phyloP scores from a whole-genome alignment of 202 grass and related monocot species.

The Saccharum hybrid region DNA sequence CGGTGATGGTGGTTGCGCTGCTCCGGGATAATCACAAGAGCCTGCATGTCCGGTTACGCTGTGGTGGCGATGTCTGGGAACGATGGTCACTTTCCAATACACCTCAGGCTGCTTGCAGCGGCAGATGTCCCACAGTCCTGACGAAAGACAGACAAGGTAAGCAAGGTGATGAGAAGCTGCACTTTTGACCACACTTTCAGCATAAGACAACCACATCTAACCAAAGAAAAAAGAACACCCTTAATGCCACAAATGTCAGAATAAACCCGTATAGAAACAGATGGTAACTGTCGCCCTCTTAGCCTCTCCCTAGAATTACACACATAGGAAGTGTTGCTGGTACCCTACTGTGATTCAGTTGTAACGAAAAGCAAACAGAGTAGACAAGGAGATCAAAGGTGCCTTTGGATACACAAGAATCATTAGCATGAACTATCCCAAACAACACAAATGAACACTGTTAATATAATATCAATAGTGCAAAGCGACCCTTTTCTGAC shows the following conservation, averaged over 20 bases:
- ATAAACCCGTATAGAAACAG: neutral
- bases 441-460: neutral
- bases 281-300: neutral
- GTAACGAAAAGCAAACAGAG: neutral
- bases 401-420: neutral
- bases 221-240: neutral
- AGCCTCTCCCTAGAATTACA: neutral
- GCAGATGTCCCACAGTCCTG: slow-evolving; percentile 16
- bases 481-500: neutral
- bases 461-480: neutral
- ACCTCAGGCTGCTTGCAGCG: slow-evolving; percentile 2
- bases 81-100: neutral
- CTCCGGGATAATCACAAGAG: slow-evolving; percentile 58
- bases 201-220: neutral
- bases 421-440: neutral
- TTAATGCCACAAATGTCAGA: neutral
- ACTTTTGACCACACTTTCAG: neutral
- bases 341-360: neutral
- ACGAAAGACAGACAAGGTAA: neutral
- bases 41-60: slow-evolving; percentile 47
- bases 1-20: slow-evolving; percentile 64
- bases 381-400: neutral
- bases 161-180: neutral
- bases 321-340: neutral
- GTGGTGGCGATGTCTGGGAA: neutral